Evolutionary conservation across 306 rosid species (phyloP), one percentile per base, ranked within the genome.

Genomic region (Cicer bijugum): DNA sequence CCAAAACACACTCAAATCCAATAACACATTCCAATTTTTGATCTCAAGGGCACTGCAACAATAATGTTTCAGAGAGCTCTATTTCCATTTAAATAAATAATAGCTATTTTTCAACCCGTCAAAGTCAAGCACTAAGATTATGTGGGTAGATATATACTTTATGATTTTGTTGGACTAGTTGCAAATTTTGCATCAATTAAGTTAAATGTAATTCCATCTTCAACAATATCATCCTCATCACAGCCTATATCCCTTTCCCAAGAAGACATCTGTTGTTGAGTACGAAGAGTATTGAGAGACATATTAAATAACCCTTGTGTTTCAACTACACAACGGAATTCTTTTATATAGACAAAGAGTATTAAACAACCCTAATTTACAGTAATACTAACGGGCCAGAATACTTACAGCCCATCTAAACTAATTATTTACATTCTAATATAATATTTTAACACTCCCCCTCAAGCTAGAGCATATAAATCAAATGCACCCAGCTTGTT

Each of bases 81-180:
- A 55, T 37, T 19, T 70, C 69, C 39, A 55, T 76, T 46, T 19
- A 37, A 11, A 70, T 53, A 39, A 75, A 70, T 8, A 20, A 72
- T 65, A 37, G 19, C 23, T 28, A 50, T 14, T 50, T 48, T 42
- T 69, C 39, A 40, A 5, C 19, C 8, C 6, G 19, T 15, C 33
- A 23, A 23, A 23, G 33, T 23, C 45, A 50, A 50, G 8, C 72
- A 15, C 11, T 48, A 63, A 50, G 8, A 8, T 23, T 64, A 42
- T 51, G 39, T 51, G 39, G 53, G 20, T 39, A 38, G 38, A 64
- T 19, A 42, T 16, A 65, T 63, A 6, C 19, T 73, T n/a, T 8
- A 39, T 9, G 23, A 16, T 17, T 60, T 12, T 40, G 67, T 12
- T 37, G 12, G 55, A 39, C 56, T 71, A 42, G 50, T 67, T 70